Evolutionary conservation across 306 rosid genomes (phyloP).

Genomic region (Cajanus cajan): DNA sequence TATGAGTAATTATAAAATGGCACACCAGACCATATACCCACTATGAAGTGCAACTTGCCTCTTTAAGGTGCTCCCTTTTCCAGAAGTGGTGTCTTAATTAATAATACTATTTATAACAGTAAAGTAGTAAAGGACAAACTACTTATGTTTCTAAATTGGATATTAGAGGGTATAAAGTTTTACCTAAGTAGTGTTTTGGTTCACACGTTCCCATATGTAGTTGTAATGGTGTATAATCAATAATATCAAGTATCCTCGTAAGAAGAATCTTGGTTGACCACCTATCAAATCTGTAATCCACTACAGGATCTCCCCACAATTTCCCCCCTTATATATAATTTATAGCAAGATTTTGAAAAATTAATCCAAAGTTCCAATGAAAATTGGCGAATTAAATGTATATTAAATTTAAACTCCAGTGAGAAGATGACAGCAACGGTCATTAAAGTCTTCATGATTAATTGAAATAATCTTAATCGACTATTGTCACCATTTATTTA

Average conservation of each 20-base stretch:
- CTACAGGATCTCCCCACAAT: not conserved
- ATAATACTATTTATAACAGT: not conserved
- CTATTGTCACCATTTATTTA: not conserved
- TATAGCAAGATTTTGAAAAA: not conserved
- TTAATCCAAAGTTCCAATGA: not conserved
- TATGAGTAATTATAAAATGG: not conserved
- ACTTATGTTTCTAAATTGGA: conserved; percentile 19
- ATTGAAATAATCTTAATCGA: not conserved
- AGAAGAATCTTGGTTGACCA: not conserved
- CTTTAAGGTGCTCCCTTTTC: conserved; percentile 19
- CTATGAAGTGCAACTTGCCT: conserved; percentile 33
- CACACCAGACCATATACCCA: conserved; percentile 30
- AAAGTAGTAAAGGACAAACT: not conserved
- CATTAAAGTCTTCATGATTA: not conserved
- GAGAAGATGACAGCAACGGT: not conserved
- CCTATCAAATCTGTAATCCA: conserved; percentile 5
- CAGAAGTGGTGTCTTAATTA: conserved; percentile 14
- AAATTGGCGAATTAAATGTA: not conserved
- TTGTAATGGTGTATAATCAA: not conserved
- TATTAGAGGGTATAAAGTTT: not conserved
- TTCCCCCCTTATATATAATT: not conserved
- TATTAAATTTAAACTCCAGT: not conserved
- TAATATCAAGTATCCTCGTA: not conserved
- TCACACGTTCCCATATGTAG: not conserved
- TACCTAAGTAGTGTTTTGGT: not conserved